Evolutionary conservation across 2,329 filamentous ascomycete species (phyloP), one percentile per base, ranked within the genome.

Genomic region (Stachybotrys echinatus): DNA sequence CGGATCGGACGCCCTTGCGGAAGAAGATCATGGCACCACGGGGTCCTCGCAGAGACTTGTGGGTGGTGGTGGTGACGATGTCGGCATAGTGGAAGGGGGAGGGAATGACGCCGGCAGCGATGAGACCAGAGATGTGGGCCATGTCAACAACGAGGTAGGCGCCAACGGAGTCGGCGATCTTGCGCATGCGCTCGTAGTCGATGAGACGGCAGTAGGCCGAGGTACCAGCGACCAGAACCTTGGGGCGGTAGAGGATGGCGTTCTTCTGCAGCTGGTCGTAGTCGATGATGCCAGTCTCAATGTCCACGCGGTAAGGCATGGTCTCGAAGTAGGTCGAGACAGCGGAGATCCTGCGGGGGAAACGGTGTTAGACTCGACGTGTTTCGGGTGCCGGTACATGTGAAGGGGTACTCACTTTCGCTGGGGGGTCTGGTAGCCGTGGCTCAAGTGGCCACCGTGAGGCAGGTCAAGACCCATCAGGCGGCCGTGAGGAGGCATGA

Each of bases 21-120:
- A 92, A 99, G 84, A 99, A 99, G 76, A 99, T 99, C 94, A 99
- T 99, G 68, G 94, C 94, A 65, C 94, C 94, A 70, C 94, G 90
- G 52, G 94, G 94, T 52, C 94, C 94, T 73, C 94, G 91, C 61
- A 99, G 88, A 50, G 92, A 96, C 83, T 99, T 99, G 85, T 99
- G 94, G 44, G 94, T 99, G 55, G 94, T 99, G 55, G 94, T 99
- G 55, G 94, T 99, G 61, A 99, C 94, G 51, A 99, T 87, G 68
- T 99, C 94, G 58, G 94, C 92, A 71, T 95, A 78, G 56, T 84
- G 79, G 77, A 99, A 99, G 42, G 94, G 94, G 45, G 89, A 92
- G 55, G 92, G 90, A 66, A 97, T 94, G 60, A 96, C 94, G 61
- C 86, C 88, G 53, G 91, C 90, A 47, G 94, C 91, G 56, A 99